Conservation (phyloP, 345 rosid genomes). For the Pistacia vera region DNA sequence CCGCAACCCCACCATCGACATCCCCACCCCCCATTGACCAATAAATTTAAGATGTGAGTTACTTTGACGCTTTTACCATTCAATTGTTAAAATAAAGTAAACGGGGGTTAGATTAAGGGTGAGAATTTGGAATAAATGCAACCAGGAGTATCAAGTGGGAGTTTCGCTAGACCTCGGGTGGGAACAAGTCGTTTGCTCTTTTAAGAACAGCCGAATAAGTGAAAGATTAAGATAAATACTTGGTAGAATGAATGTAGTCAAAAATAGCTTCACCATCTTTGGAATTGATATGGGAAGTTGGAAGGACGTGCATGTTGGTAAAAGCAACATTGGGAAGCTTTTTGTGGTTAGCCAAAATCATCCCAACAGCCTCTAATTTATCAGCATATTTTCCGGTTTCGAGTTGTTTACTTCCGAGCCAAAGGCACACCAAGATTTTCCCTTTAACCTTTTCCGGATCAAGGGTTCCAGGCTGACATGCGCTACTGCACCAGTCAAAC, state of each 20-base stretch:
- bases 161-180: too few species aligned
- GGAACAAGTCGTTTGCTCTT: not conserved
- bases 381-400: conserved; percentile 38
- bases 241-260: conserved; percentile 44
- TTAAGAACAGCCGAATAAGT: not conserved
- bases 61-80: too few species aligned
- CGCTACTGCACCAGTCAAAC: conserved; percentile 20
- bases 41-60: too few species aligned
- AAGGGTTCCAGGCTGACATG: conserved; percentile 43
- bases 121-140: too few species aligned
- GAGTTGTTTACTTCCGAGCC: conserved; percentile 26
- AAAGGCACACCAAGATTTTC: conserved; percentile 58
- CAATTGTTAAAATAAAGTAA: not conserved
- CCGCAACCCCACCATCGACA: too few species aligned
- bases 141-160: too few species aligned
- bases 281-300: conserved; percentile 44
- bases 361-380: conserved; percentile 53
- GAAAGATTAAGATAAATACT: conserved; percentile 20
- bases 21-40: too few species aligned
- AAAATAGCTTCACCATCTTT: conserved; percentile 37
- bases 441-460: conserved; percentile 61
- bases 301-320: conserved; percentile 46
- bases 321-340: conserved; percentile 25
- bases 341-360: conserved; percentile 48
- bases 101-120: too few species aligned